Conservation (phyloP, 2,329 filamentous ascomycete genomes). For the Trichothecium sympodiale region DNA sequence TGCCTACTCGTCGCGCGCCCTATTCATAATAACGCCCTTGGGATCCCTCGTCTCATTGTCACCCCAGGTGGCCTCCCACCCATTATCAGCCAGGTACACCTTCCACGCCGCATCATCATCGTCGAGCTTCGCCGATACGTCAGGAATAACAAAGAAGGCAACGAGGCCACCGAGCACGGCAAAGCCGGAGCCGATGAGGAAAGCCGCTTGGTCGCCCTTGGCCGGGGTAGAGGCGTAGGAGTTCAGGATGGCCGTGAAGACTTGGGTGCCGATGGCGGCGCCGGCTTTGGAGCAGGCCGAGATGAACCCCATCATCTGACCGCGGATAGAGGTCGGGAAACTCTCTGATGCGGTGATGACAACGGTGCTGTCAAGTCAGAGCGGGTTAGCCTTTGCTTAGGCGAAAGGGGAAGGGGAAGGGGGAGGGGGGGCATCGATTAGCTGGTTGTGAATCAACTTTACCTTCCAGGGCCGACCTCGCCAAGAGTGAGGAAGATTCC, state of each 20-base stretch:
- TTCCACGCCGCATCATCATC: constrained; percentile 19
- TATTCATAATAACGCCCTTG: neutral
- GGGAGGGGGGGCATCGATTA: no score
- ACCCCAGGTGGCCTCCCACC: constrained; percentile 17
- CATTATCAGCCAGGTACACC: constrained; percentile 15
- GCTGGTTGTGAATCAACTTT: constrained; percentile 4
- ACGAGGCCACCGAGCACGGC: constrained; percentile 32
- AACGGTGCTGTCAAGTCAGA: constrained; percentile 24
- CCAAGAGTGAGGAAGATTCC: constrained; percentile 36
- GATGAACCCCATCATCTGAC: constrained; percentile 36
- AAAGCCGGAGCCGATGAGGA: constrained; percentile 39
- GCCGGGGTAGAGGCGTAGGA: constrained; percentile 24
- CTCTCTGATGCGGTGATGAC: constrained; percentile 30
- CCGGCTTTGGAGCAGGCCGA: constrained; percentile 37
- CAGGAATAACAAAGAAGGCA: constrained; percentile 30
- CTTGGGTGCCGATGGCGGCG: constrained; percentile 36
- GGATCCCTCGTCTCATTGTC: constrained; percentile 15
- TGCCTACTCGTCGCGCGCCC: no score
- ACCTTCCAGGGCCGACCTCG: constrained; percentile 38
- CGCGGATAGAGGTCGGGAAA: constrained; percentile 37
- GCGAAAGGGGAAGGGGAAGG: no score
- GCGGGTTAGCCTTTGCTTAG: neutral
- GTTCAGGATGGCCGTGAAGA: constrained; percentile 38
- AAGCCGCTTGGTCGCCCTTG: constrained; percentile 36
- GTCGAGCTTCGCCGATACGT: constrained; percentile 14